Conservation (phyloP, 306 rosid genomes). For the Vachellia pachyceras region DNA sequence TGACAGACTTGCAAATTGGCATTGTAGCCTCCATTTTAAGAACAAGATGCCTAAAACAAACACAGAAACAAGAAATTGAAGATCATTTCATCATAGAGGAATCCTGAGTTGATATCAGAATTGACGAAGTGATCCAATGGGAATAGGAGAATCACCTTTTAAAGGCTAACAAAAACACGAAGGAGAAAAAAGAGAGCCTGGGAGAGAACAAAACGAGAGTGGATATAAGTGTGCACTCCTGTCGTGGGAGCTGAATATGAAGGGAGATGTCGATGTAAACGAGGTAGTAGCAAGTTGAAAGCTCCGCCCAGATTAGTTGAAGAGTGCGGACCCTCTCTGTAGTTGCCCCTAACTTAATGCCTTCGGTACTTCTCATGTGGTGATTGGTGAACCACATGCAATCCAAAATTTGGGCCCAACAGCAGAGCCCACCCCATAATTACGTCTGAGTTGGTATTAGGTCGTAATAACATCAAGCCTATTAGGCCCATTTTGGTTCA, state of each 20-base stretch:
- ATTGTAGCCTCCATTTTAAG: slow-evolving; percentile 66
- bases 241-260: slow-evolving; percentile 1
- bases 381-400: too few species aligned
- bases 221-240: background rate
- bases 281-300: slow-evolving; percentile 42
- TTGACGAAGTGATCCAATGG: background rate
- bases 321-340: background rate
- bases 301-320: slow-evolving; percentile 51
- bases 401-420: too few species aligned
- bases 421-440: background rate
- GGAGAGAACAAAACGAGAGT: slow-evolving; percentile 17
- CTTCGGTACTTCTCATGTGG: background rate
- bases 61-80: background rate
- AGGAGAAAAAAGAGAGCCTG: background rate
- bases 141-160: slow-evolving; percentile 27
- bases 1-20: slow-evolving; percentile 68
- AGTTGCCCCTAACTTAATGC: background rate
- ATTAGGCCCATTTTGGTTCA: background rate
- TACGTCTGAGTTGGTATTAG: too few species aligned
- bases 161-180: background rate
- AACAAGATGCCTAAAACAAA: slow-evolving; percentile 26
- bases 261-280: slow-evolving; percentile 50
- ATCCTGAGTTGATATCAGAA: background rate
- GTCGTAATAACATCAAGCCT: too few species aligned
- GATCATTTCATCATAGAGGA: slow-evolving; percentile 3